Conservation (phyloP, 192 early-diverging fungal species). For the Backusella tarrabulga region DNA sequence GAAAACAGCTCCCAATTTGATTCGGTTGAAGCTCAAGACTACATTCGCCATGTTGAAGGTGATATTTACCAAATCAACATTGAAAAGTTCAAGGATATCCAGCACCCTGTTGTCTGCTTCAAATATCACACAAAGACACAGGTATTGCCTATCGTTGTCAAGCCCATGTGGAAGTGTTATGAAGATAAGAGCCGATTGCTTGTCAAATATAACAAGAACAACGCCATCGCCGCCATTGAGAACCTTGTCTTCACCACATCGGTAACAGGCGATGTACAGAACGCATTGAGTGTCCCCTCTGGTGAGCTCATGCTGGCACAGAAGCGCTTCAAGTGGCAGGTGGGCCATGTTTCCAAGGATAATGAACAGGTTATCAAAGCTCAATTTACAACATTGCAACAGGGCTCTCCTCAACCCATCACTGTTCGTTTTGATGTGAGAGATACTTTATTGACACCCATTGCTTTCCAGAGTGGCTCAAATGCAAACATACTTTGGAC, state of each 20-base stretch:
- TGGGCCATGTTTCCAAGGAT: constrained; percentile 27
- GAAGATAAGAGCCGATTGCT: constrained; percentile 42
- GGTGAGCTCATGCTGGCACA: constrained; percentile 49
- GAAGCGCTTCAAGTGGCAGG: constrained; percentile 52
- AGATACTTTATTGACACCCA: constrained; percentile 29
- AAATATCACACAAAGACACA: constrained; percentile 27
- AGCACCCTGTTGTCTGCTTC: constrained; percentile 6
- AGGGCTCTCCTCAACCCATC: constrained; percentile 40
- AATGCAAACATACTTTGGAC: neutral
- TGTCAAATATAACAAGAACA: constrained; percentile 48
- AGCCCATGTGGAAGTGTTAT: constrained; percentile 58
- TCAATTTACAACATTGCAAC: constrained; percentile 40
- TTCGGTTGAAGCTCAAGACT: constrained; percentile 37
- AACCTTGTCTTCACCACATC: constrained; percentile 49
- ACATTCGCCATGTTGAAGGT: constrained; percentile 29
- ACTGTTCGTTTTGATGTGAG: constrained; percentile 40
- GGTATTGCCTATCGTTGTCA: constrained; percentile 29
- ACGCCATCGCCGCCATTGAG: constrained; percentile 16
- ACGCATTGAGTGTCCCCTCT: constrained; percentile 47
- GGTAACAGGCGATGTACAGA: constrained; percentile 43
- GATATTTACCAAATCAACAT: constrained; percentile 42
- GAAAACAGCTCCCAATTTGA: constrained; percentile 35
- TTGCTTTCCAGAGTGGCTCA: constrained; percentile 12
- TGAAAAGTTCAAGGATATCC: constrained; percentile 25
- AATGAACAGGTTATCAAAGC: constrained; percentile 44